Evolutionary conservation across 2,329 filamentous ascomycete genomes (phyloP).

Genomic region (Coniochaeta ligniaria): DNA sequence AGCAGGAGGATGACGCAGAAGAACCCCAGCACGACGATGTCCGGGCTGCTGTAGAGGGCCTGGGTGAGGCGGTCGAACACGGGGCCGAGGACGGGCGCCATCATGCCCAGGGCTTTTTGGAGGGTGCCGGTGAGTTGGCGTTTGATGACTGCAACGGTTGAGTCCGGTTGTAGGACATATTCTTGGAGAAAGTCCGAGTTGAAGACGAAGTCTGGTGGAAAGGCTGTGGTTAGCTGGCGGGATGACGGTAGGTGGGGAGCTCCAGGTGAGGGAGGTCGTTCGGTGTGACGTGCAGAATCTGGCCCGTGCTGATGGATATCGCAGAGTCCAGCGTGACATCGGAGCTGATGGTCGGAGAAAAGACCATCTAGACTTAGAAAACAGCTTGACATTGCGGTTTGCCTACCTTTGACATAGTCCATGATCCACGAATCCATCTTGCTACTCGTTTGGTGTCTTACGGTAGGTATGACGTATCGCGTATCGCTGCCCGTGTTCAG

Average conservation of each 20-base stretch:
- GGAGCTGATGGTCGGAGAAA: not conserved
- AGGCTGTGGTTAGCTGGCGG: not conserved
- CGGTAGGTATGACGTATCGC: not conserved
- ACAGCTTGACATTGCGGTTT: not conserved
- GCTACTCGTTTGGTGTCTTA: not conserved
- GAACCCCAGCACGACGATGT: constrained; percentile 35
- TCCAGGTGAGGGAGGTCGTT: not conserved
- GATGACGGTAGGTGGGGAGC: not conserved
- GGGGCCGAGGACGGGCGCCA: constrained; percentile 35
- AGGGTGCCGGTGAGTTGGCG: constrained; percentile 23
- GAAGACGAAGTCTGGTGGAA: constrained; percentile 21
- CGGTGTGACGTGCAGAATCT: not conserved
- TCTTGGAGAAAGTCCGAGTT: constrained; percentile 40
- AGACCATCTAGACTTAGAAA: not conserved
- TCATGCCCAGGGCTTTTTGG: constrained; percentile 15
- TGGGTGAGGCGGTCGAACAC: constrained; percentile 31
- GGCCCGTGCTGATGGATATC: not conserved
- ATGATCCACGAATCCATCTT: not conserved
- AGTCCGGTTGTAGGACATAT: constrained; percentile 38
- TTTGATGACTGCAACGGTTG: constrained; percentile 34
- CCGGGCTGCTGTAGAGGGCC: constrained; percentile 29
- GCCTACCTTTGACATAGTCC: constrained; percentile 1
- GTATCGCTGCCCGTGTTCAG: not conserved
- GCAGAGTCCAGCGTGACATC: not conserved
- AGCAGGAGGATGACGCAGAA: constrained; percentile 49